phyloP scores from a whole-genome alignment of 2,329 filamentous ascomycete species.

The Claviceps capensis region DNA sequence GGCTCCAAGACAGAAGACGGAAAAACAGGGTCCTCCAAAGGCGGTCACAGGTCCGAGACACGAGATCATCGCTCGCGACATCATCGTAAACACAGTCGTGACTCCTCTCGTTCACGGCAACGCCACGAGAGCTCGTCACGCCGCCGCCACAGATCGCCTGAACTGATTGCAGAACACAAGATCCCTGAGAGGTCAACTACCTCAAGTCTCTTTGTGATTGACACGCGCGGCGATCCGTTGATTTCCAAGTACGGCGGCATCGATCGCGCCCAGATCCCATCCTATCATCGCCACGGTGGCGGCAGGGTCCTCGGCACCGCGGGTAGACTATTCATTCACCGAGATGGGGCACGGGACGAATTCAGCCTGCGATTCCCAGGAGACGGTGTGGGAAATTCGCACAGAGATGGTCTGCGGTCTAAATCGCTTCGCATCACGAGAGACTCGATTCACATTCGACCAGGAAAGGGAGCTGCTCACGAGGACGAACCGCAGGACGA shows the following conservation, averaged over 20 bases:
- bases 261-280: conserved; percentile 57
- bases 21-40: conserved; percentile 6
- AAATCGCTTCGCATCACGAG: conserved; percentile 22
- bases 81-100: neutral
- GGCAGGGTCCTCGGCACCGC: conserved; percentile 58
- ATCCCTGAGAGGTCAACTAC: neutral
- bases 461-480: conserved; percentile 10
- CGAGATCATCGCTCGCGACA: conserved; percentile 5
- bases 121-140: neutral
- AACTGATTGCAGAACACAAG: conserved; percentile 1
- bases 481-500: conserved; percentile 16
- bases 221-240: conserved; percentile 63
- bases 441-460: conserved; percentile 26
- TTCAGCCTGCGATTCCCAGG: conserved; percentile 35
- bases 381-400: conserved; percentile 21
- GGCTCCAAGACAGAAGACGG: conserved; percentile 7
- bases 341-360: conserved; percentile 41
- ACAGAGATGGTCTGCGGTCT: conserved; percentile 35
- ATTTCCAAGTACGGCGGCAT: conserved; percentile 57
- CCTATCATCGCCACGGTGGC: conserved; percentile 53
- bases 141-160: neutral
- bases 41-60: conserved; percentile 4
- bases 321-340: conserved; percentile 50
- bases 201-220: conserved; percentile 40
- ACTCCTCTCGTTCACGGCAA: neutral